Conservation (phyloP, 2,329 filamentous ascomycete genomes). For the Aureobasidium sp. region DNA sequence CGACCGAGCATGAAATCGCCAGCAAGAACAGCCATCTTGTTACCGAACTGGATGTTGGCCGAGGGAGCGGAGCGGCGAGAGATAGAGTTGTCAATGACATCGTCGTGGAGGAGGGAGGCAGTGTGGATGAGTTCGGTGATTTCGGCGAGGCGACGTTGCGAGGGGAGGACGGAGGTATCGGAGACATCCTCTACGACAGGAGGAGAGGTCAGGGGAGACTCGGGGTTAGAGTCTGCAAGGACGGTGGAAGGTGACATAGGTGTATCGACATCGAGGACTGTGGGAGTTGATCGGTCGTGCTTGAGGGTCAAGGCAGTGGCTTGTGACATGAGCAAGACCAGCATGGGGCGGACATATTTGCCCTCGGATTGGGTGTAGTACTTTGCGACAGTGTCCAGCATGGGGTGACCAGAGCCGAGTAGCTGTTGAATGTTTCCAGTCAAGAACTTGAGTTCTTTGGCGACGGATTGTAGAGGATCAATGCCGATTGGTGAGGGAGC, state of each 20-base stretch:
- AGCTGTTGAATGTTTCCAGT: conserved; percentile 89
- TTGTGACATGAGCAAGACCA: conserved; percentile 92
- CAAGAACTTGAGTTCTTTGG: conserved; percentile 93
- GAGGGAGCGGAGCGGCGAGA: conserved; percentile 76
- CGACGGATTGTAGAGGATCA: conserved; percentile 82
- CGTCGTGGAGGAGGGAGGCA: conserved; percentile 91
- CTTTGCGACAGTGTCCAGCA: conserved; percentile 89
- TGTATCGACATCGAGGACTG: conserved; percentile 42
- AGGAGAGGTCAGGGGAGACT: conserved; percentile 46
- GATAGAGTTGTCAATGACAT: conserved; percentile 90
- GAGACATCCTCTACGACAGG: conserved; percentile 31
- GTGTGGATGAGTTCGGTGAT: conserved; percentile 98
- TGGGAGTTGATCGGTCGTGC: conserved; percentile 27
- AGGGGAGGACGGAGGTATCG: conserved; percentile 71
- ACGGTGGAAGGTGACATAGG: conserved; percentile 52
- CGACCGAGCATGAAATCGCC: conserved; percentile 94
- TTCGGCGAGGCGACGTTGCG: conserved; percentile 84
- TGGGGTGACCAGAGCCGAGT: conserved; percentile 89
- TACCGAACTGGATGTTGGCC: conserved; percentile 91
- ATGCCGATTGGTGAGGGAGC: conserved; percentile 58
- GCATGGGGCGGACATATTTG: conserved; percentile 89
- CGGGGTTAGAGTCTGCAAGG: conserved; percentile 76
- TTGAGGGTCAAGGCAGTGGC: conserved; percentile 78
- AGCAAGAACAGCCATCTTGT: conserved; percentile 97
- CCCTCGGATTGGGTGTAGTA: conserved; percentile 97